These are phyloP conservation scores for Stygiomarasmius scandens DNA, from an alignment of 1,284 basidiomycete genomes.

Conservation along the genomic window DNA sequence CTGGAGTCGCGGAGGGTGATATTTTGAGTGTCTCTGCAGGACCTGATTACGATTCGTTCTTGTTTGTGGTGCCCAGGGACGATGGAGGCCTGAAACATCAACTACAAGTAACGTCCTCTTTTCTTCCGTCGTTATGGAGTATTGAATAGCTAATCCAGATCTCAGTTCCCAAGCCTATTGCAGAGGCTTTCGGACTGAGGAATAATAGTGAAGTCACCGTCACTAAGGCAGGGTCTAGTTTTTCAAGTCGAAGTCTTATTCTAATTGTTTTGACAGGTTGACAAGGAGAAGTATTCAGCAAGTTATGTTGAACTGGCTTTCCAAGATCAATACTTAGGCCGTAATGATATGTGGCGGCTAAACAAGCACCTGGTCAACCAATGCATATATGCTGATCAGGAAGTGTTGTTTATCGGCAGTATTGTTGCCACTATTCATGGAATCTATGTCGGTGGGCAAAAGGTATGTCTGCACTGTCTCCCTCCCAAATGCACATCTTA, in stretches of 20 bases:
- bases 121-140: conserved; percentile 5
- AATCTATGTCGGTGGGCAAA: conserved; percentile 70
- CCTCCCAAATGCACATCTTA: not conserved
- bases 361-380: conserved; percentile 79
- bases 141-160: conserved; percentile 47
- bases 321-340: conserved; percentile 89
- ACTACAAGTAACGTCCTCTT: conserved; percentile 53
- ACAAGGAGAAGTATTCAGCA: conserved; percentile 64
- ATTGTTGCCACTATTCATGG: conserved; percentile 79
- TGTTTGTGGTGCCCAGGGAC: conserved; percentile 68
- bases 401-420: conserved; percentile 76
- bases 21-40: conserved; percentile 58
- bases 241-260: conserved; percentile 8
- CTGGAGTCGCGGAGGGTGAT: conserved; percentile 75
- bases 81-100: conserved; percentile 62
- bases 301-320: conserved; percentile 90
- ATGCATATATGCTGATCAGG: conserved; percentile 71
- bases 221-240: conserved; percentile 70
- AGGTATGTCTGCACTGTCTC: conserved; percentile 41
- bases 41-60: conserved; percentile 50
- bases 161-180: conserved; percentile 69
- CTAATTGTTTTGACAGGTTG: conserved; percentile 50
- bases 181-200: conserved; percentile 68
- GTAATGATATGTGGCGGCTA: conserved; percentile 93
- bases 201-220: conserved; percentile 72